phyloP scores from a whole-genome alignment of 2,329 filamentous ascomycete species.

The Nothopassalora personata region DNA sequence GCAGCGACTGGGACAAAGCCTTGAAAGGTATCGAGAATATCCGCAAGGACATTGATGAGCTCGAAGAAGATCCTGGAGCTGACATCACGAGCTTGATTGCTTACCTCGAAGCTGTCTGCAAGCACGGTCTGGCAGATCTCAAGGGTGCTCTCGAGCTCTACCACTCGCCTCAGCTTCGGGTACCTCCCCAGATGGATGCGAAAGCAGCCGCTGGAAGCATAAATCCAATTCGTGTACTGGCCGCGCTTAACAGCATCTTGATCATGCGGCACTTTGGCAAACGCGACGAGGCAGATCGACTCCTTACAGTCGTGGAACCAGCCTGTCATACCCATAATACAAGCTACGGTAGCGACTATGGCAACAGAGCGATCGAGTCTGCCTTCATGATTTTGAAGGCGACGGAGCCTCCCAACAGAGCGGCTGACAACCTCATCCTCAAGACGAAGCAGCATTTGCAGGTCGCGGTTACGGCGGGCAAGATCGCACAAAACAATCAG shows the following conservation, averaged over 20 bases:
- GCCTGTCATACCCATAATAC: constrained; percentile 66
- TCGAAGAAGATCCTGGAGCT: constrained; percentile 8
- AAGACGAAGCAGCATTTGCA: constrained; percentile 75
- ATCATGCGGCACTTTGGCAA: constrained; percentile 39
- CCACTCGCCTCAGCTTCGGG: constrained; percentile 48
- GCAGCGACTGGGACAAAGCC: constrained; percentile 65
- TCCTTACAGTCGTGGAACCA: constrained; percentile 62
- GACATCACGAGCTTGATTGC: constrained; percentile 38
- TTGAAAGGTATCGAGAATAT: constrained; percentile 53
- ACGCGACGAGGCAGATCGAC: constrained; percentile 48
- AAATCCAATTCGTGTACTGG: constrained; percentile 42
- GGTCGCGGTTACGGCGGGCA: constrained; percentile 63
- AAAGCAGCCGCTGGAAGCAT: constrained; percentile 27
- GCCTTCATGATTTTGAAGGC: constrained; percentile 73
- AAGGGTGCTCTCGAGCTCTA: constrained; percentile 64
- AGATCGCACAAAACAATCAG: constrained; percentile 66
- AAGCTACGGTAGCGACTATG: constrained; percentile 59
- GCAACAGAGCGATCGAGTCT: constrained; percentile 69
- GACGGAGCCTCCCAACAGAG: constrained; percentile 38
- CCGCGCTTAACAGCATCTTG: constrained; percentile 45
- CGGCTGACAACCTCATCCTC: constrained; percentile 60
- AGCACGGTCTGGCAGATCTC: constrained; percentile 71
- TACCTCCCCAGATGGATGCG: constrained; percentile 44
- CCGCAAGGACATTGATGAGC: constrained; percentile 31
- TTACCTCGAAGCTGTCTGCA: constrained; percentile 70